phyloP scores from a whole-genome alignment of 1,284 basidiomycete species.

The Pholiota adiposa region DNA sequence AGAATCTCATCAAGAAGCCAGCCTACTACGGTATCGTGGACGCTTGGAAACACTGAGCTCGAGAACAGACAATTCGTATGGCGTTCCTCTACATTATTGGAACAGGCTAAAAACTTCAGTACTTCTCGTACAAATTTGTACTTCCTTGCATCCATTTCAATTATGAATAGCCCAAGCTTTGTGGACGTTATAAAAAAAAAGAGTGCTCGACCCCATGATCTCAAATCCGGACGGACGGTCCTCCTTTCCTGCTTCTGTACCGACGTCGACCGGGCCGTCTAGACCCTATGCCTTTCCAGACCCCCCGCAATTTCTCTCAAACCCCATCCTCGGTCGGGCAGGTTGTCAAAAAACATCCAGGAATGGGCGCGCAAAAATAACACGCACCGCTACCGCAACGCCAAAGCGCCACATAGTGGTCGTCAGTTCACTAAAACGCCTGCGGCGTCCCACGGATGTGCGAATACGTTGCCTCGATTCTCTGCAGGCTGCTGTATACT shows the following conservation, averaged over 20 bases:
- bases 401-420: not conserved
- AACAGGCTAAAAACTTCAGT: not conserved
- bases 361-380: not conserved
- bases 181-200: not conserved
- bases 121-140: not conserved
- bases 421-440: not conserved
- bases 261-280: not conserved
- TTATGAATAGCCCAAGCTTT: not conserved
- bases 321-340: not conserved
- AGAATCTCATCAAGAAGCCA: constrained; percentile 26
- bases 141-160: not conserved
- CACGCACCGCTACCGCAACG: not conserved
- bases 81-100: not conserved
- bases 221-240: not conserved
- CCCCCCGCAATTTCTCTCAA: not conserved
- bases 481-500: not conserved
- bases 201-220: not conserved
- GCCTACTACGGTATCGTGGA: constrained; percentile 27
- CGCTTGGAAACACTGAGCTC: constrained; percentile 12
- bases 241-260: not conserved
- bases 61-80: not conserved
- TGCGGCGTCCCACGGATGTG: constrained; percentile 17
- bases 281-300: not conserved
- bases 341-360: not conserved
- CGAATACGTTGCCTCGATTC: constrained; percentile 9